These are phyloP conservation scores for Chaetomium tenue DNA, from an alignment of 495 filamentous ascomycete species.

Conservation along the genomic window DNA sequence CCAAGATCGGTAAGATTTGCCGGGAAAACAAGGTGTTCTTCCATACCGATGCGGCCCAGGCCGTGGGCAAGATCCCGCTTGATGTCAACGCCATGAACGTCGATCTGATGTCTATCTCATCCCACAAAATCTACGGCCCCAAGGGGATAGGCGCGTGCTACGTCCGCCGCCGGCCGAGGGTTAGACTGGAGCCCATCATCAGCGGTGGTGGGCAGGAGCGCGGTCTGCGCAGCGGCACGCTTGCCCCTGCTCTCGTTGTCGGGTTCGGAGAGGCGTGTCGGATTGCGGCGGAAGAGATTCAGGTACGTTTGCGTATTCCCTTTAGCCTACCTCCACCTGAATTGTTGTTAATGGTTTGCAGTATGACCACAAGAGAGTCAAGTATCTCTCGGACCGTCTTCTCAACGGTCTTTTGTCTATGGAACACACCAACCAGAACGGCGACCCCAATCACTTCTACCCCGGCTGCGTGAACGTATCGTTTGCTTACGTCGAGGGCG, in stretches of 20 bases:
- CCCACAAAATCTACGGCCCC: constrained; percentile 97
- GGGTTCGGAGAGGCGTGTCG: constrained; percentile 95
- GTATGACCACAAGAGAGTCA: constrained; percentile 89
- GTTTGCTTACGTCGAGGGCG: constrained; percentile 96
- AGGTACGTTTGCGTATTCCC: constrained; percentile 56
- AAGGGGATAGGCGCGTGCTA: constrained; percentile 97
- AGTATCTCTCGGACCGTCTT: constrained; percentile 76
- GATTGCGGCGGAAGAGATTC: constrained; percentile 82
- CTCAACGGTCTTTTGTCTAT: constrained; percentile 76
- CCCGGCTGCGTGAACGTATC: constrained; percentile 98
- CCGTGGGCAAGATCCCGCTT: constrained; percentile 93
- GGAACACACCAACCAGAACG: constrained; percentile 91
- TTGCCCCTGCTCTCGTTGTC: constrained; percentile 84
- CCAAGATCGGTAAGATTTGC: constrained; percentile 90
- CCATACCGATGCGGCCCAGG: constrained; percentile 96
- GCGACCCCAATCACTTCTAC: constrained; percentile 78
- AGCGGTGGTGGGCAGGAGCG: constrained; percentile 94
- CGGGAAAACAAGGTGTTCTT: constrained; percentile 92
- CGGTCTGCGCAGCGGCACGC: constrained; percentile 87
- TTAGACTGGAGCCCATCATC: constrained; percentile 94
- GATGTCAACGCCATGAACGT: constrained; percentile 97
- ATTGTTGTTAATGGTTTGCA: constrained; percentile 41
- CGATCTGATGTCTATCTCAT: constrained; percentile 98
- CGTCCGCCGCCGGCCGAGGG: constrained; percentile 84
- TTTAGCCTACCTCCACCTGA: background rate